Conservation (phyloP, 306 rosid genomes). For the Chamaecrista fasciculata region DNA sequence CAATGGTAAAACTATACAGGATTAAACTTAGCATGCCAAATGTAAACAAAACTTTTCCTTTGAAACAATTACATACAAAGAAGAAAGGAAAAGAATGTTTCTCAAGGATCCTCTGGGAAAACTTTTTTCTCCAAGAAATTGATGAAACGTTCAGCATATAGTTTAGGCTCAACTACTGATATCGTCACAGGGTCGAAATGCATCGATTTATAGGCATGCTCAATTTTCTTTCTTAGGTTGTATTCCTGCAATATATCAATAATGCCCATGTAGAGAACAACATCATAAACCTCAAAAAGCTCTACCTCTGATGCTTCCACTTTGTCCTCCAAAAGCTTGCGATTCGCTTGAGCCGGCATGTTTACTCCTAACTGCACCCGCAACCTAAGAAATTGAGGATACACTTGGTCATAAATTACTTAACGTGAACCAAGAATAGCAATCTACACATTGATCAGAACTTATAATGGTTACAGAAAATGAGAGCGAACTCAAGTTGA, state of each 20-base stretch:
- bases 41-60: constrained; percentile 21
- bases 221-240: constrained; percentile 68
- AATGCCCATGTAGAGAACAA: constrained; percentile 88
- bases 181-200: constrained; percentile 51
- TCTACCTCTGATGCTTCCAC: constrained; percentile 65
- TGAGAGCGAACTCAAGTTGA: constrained; percentile 9
- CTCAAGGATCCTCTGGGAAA: constrained; percentile 55
- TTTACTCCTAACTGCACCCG: constrained; percentile 93
- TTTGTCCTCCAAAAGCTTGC: constrained; percentile 44
- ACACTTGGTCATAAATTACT: not conserved
- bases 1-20: constrained; percentile 8
- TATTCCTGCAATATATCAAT: constrained; percentile 90
- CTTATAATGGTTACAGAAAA: not conserved
- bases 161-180: constrained; percentile 70
- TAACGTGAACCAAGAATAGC: not conserved
- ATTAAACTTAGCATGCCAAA: constrained; percentile 6
- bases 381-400: constrained; percentile 43
- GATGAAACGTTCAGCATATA: constrained; percentile 76
- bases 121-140: constrained; percentile 62
- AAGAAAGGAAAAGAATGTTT: constrained; percentile 17
- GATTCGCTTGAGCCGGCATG: constrained; percentile 89
- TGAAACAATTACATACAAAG: constrained; percentile 28
- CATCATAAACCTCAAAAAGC: constrained; percentile 78
- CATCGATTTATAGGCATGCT: constrained; percentile 63
- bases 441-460: not conserved